Evolutionary conservation across 495 filamentous ascomycete genomes (phyloP), one percentile per base, ranked within the genome.

Genomic region (Melanomma pulvis-pyrius): DNA sequence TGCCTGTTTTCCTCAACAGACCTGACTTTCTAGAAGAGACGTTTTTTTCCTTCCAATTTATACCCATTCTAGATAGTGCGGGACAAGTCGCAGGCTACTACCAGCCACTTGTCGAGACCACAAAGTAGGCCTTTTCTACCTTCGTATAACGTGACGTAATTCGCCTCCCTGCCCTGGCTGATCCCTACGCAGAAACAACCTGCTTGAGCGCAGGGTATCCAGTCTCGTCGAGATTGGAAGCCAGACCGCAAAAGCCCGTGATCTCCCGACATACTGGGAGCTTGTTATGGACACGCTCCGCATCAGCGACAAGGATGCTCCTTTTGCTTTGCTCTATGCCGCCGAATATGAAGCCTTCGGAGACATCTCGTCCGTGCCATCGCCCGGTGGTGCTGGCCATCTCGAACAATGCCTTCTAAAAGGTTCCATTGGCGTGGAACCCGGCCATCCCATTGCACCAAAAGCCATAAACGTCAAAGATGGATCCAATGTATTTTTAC

Each of bases 251-350:
- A 56, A 55, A 25, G 61, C 61, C 9, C 51, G 60, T n/a, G 41
- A 59, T 17, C 52, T 65, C 12, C 36, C 65, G 8, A 41, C 19
- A 1, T 65, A 67, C 41, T 69, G 67, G 67, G 30, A 34, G 2
- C 32, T 50, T 15, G 46, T 59, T 2, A 8, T 65, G 9, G 30
- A 65, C 17, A 39, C 61, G 11, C 61, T 69, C 15, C 30, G 39
- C 2, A 34, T 50, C 12, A 65, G 65, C 61, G 61, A 60, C 29
- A 59, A 69, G 15, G 67, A 65, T 36, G 48, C 61, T 0, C 67
- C 67, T 15, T 65, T 65, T 41, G 67, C 61, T 21, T 30, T 69
- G 15, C 44, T 69, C n/a, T 69, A 65, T 48, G n/a, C 53, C 12
- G 50, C 63, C n/a, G 36, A 53, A 61, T 15, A 32, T n/a, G 1